These are phyloP conservation scores for Phytophthora colocasiae DNA, from an alignment of 352 stramenopile genomes.

Conservation along the genomic window DNA sequence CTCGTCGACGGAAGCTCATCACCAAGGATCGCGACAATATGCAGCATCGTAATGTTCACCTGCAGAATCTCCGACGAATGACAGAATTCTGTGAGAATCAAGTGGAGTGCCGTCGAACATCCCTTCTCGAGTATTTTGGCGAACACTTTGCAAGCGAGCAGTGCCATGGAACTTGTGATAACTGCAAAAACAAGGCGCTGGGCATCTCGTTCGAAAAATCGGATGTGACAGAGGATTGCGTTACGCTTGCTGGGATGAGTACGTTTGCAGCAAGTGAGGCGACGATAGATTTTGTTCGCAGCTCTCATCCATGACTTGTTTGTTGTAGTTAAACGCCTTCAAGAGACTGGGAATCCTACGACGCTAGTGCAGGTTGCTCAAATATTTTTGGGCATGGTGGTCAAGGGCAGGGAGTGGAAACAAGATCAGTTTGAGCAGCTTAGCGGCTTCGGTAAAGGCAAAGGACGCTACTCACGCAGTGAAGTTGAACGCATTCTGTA, in stretches of 20 bases:
- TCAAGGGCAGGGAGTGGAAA: slow-evolving; percentile 81
- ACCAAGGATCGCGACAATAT: slow-evolving; percentile 84
- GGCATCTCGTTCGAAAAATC: slow-evolving; percentile 75
- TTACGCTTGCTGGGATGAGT: slow-evolving; percentile 68
- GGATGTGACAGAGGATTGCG: slow-evolving; percentile 81
- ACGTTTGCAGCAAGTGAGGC: slow-evolving; percentile 19
- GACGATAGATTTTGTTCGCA: not conserved
- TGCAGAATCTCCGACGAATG: slow-evolving; percentile 86
- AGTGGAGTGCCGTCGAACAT: slow-evolving; percentile 85
- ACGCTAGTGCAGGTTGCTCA: slow-evolving; percentile 84
- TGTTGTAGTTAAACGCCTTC: slow-evolving; percentile 61
- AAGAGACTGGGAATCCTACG: slow-evolving; percentile 61
- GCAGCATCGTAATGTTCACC: slow-evolving; percentile 81
- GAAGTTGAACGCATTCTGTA: slow-evolving; percentile 89
- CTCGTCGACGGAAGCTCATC: slow-evolving; percentile 74
- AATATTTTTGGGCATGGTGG: slow-evolving; percentile 67
- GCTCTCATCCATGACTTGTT: slow-evolving; percentile 1
- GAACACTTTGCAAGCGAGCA: slow-evolving; percentile 83
- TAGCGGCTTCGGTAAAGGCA: slow-evolving; percentile 69
- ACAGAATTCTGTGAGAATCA: slow-evolving; percentile 91
- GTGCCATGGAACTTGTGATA: slow-evolving; percentile 85
- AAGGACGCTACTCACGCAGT: slow-evolving; percentile 74
- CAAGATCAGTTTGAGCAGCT: slow-evolving; percentile 67
- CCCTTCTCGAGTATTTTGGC: slow-evolving; percentile 89
- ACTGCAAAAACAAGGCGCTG: slow-evolving; percentile 84